These are phyloP conservation scores for Tephrocybe sp. DNA, from an alignment of 768 basidiomycete species.

Conservation along the genomic window DNA sequence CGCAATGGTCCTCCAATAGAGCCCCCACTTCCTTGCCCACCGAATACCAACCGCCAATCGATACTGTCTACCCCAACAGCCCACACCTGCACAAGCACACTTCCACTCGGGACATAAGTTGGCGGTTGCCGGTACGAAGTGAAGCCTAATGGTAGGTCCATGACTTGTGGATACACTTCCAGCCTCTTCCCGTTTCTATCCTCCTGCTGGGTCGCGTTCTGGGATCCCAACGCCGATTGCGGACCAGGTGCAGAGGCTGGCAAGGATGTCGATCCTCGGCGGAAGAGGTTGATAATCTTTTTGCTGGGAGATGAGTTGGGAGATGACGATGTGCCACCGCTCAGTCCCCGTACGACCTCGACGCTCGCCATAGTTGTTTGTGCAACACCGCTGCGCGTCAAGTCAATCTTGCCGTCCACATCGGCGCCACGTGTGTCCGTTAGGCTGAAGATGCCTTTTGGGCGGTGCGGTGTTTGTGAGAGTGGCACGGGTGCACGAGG, in stretches of 20 bases:
- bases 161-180: constrained; percentile 1
- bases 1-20: constrained; percentile 7
- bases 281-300: constrained; percentile 19
- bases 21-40: constrained; percentile 17
- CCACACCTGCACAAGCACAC: constrained; percentile 86
- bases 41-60: constrained; percentile 64
- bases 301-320: constrained; percentile 14
- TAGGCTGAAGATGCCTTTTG: constrained; percentile 14
- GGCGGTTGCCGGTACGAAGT: constrained; percentile 76
- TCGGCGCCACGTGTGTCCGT: constrained; percentile 18
- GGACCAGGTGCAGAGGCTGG: constrained; percentile 11
- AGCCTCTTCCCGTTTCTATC: constrained; percentile 12
- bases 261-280: constrained; percentile 11
- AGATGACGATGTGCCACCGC: constrained; percentile 17
- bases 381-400: constrained; percentile 75
- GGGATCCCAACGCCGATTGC: constrained; percentile 11
- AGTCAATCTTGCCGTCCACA: constrained; percentile 59
- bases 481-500: constrained; percentile 47
- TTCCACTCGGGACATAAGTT: constrained; percentile 60
- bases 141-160: constrained; percentile 50
- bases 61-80: constrained; percentile 81
- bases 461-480: constrained; percentile 21
- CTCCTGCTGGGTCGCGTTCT: constrained; percentile 15
- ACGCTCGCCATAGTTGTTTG: constrained; percentile 90
- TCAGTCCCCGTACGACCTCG: constrained; percentile 67